phyloP scores from a whole-genome alignment of 139 green algal genomes.

The Pleodorina starrii region DNA sequence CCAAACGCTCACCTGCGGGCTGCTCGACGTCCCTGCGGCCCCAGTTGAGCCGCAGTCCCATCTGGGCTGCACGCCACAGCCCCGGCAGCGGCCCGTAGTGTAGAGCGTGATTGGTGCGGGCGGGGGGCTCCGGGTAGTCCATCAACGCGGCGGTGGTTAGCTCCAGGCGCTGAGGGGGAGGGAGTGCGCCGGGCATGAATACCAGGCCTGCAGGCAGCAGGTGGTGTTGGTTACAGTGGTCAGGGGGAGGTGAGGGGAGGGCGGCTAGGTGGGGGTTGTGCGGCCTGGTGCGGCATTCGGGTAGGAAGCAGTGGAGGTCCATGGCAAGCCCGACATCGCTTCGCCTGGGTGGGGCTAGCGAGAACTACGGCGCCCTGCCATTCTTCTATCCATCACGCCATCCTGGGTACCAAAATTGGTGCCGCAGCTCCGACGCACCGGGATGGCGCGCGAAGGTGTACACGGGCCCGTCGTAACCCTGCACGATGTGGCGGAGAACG shows the following conservation, averaged over 20 bases:
- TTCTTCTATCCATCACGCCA: neutral
- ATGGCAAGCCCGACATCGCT: neutral
- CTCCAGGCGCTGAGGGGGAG: conserved; percentile 41
- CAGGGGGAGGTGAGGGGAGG: neutral
- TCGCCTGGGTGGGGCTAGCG: neutral
- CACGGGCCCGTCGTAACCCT: neutral
- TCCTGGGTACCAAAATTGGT: neutral
- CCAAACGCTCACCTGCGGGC: neutral
- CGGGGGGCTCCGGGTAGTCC: conserved; percentile 68
- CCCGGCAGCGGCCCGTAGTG: conserved; percentile 30
- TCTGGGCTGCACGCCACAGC: conserved; percentile 71
- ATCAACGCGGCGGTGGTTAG: conserved; percentile 61
- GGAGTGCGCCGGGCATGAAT: conserved; percentile 64
- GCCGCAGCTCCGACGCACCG: neutral
- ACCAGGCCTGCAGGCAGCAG: conserved; percentile 63
- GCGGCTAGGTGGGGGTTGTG: neutral
- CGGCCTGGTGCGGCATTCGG: neutral
- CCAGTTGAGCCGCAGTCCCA: conserved; percentile 24
- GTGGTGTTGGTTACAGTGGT: neutral
- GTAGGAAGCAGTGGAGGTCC: neutral
- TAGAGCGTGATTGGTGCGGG: conserved; percentile 71
- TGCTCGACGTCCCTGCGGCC: conserved; percentile 13
- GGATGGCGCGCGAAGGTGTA: conserved; percentile 34
- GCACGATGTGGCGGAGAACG: neutral
- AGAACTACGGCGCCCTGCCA: no score